These are phyloP conservation scores for Blakeslea trispora DNA, from an alignment of 371 early-diverging fungal genomes.

Conservation along the genomic window DNA sequence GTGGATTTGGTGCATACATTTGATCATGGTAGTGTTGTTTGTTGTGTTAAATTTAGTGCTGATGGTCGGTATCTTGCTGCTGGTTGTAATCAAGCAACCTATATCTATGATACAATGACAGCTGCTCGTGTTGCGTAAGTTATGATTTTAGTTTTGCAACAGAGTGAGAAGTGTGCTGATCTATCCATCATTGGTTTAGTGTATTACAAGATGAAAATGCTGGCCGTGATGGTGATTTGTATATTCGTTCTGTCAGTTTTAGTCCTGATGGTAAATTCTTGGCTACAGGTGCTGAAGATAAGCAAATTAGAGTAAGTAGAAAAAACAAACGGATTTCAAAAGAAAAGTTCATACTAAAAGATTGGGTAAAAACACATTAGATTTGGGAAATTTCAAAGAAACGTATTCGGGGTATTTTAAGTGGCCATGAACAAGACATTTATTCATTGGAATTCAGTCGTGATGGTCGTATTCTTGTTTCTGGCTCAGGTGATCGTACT, in stretches of 20 bases:
- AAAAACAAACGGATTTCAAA: neutral
- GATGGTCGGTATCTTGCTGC: constrained; percentile 91
- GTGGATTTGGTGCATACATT: constrained; percentile 83
- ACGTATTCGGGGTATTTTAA: constrained; percentile 66
- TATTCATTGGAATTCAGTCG: constrained; percentile 95
- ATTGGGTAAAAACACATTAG: no score
- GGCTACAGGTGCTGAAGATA: constrained; percentile 98
- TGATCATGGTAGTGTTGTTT: constrained; percentile 88
- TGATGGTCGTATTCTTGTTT: constrained; percentile 90
- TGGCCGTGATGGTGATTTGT: constrained; percentile 79
- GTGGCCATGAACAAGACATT: constrained; percentile 97
- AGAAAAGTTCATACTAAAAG: neutral
- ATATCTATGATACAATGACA: constrained; percentile 79
- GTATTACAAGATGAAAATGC: constrained; percentile 78
- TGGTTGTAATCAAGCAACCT: constrained; percentile 89
- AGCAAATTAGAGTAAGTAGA: constrained; percentile 77
- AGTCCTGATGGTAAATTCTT: constrained; percentile 90
- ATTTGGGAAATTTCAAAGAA: constrained; percentile 81
- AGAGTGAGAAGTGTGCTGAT: constrained; percentile 2
- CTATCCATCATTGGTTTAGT: constrained; percentile 37
- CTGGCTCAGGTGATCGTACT: constrained; percentile 95
- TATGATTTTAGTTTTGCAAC: constrained; percentile 5
- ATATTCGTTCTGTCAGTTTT: constrained; percentile 96
- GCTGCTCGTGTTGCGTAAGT: constrained; percentile 47
- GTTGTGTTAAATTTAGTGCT: constrained; percentile 91